Evolutionary conservation across 2,329 filamentous ascomycete genomes (phyloP).

Genomic region (Fusarium papillatum): DNA sequence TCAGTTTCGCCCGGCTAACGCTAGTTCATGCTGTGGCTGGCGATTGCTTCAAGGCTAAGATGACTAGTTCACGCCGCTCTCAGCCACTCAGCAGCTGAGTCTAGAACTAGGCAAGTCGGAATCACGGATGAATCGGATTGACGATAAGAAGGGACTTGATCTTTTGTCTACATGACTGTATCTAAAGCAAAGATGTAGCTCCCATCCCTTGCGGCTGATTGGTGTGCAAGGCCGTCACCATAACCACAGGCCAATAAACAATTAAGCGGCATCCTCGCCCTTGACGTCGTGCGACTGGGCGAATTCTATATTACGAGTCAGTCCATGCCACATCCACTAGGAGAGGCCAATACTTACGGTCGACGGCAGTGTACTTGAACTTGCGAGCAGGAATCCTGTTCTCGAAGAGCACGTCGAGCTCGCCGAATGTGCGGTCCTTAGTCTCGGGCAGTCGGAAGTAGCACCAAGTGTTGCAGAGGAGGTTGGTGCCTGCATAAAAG

Average conservation of each 20-base stretch:
- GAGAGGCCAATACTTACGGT: slow-evolving; percentile 26
- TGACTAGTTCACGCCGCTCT: not conserved
- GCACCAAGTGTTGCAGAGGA: slow-evolving; percentile 55
- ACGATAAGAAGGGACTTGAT: not conserved
- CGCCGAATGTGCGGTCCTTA: slow-evolving; percentile 45
- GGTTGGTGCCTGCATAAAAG: slow-evolving; percentile 47
- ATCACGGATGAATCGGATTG: not conserved
- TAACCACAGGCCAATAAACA: not conserved
- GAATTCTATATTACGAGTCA: slow-evolving; percentile 9
- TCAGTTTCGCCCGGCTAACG: not conserved
- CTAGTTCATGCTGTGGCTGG: not conserved
- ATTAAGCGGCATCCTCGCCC: slow-evolving; percentile 7
- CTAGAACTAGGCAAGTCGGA: not conserved
- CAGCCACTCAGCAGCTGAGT: not conserved
- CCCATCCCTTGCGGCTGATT: not conserved
- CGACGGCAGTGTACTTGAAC: slow-evolving; percentile 46
- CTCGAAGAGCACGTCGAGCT: slow-evolving; percentile 45
- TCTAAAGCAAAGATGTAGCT: not conserved
- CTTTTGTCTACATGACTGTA: not conserved
- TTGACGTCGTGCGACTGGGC: slow-evolving; percentile 6
- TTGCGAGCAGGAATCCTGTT: slow-evolving; percentile 39
- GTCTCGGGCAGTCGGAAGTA: slow-evolving; percentile 48
- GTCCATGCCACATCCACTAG: accelerated
- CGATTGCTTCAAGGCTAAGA: not conserved
- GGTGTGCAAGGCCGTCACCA: not conserved